Percentiles rank a stretch among this genome's conserved stretches.
Conservation (phyloP, 805 yeast genomes). For the Candida easanensis region DNA sequence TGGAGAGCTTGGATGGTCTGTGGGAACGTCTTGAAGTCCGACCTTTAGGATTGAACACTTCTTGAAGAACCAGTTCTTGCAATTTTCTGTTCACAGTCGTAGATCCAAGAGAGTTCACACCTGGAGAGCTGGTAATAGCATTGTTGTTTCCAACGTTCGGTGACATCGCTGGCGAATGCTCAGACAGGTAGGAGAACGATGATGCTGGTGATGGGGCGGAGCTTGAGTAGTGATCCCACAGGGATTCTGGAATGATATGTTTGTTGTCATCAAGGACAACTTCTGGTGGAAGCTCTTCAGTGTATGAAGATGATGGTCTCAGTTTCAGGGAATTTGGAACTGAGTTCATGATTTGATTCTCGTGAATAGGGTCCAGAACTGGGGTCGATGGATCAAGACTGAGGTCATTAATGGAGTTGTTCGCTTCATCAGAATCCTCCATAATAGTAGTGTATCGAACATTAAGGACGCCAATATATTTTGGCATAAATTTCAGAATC, state of each 20-base stretch:
- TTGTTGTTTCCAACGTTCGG: constrained; percentile 3
- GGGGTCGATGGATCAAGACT: constrained; percentile 16
- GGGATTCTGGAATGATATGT: constrained; percentile 84
- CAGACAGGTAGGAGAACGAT: constrained; percentile 34
- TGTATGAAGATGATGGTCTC: constrained; percentile 22
- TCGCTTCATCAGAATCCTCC: constrained; percentile 21
- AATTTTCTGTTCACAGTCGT: constrained; percentile 70
- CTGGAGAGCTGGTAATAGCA: constrained; percentile 13
- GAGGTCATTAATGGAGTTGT: constrained; percentile 17
- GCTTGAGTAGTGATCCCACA: constrained; percentile 62
- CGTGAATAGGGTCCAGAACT: constrained; percentile 17
- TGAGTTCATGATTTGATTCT: constrained; percentile 10
- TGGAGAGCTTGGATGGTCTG: constrained; percentile 16
- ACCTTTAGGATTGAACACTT: constrained; percentile 58
- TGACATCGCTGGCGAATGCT: constrained; percentile 25
- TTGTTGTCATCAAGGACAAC: constrained; percentile 90
- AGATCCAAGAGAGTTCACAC: constrained; percentile 41
- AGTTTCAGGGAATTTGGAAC: constrained; percentile 13
- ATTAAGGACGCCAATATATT: constrained; percentile 89
- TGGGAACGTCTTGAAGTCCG: constrained; percentile 2
- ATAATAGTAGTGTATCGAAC: constrained; percentile 61
- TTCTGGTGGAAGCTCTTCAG: constrained; percentile 54
- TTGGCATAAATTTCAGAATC: constrained; percentile 83
- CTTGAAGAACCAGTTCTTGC: constrained; percentile 67
- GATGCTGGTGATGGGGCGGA: constrained; percentile 40